Conservation (phyloP, 768 basidiomycete species). For the Amanita pallidorosea region DNA sequence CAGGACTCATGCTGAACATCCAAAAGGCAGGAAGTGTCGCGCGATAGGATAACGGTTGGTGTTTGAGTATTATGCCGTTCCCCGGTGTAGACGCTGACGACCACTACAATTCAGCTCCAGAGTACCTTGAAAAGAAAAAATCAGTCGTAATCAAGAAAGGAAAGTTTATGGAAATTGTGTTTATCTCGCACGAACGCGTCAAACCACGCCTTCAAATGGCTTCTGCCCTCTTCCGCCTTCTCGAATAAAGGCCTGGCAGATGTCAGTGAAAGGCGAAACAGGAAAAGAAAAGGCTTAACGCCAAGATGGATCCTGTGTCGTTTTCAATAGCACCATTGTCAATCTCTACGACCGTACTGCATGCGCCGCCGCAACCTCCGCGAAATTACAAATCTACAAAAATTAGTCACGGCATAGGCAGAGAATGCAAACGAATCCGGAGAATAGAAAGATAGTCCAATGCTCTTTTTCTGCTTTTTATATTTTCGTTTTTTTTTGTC, state of each 20-base stretch:
- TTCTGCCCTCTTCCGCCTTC: no score
- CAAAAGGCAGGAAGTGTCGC: not conserved
- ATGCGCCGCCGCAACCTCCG: no score
- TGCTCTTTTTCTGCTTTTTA: not conserved
- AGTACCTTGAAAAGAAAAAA: no score
- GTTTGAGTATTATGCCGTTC: no score
- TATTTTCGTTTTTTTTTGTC: not conserved
- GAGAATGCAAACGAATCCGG: not conserved
- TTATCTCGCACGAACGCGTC: no score
- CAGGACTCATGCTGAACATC: not conserved
- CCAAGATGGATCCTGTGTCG: not conserved
- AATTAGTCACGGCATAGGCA: not conserved
- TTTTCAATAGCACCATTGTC: no score
- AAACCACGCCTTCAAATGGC: no score
- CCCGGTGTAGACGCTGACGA: no score
- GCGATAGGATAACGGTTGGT: no score
- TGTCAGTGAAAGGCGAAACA: not conserved
- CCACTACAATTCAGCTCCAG: no score
- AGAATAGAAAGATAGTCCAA: not conserved
- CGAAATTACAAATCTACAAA: not conserved
- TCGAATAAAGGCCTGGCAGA: not conserved
- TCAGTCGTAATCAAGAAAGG: no score
- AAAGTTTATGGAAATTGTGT: no score
- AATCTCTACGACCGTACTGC: not conserved
- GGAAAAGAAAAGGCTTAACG: not conserved